These are phyloP conservation scores for Boehmeria nivea DNA, from an alignment of 306 rosid species.

Conservation along the genomic window DNA sequence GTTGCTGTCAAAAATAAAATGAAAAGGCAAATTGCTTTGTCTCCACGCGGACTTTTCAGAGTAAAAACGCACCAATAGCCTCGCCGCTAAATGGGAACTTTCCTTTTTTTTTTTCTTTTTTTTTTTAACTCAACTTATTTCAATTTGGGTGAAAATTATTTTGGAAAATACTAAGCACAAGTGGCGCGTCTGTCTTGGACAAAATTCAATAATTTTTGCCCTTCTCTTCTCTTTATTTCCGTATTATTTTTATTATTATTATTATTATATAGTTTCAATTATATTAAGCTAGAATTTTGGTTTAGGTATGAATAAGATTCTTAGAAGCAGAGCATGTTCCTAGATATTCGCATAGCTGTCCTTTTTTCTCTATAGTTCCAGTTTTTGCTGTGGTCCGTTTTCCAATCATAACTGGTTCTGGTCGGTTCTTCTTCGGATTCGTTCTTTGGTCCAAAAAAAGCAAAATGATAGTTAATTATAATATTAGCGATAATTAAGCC, in stretches of 20 bases:
- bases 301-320: background rate
- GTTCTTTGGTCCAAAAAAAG: background rate
- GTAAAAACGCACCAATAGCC: slow-evolving; percentile 5
- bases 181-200: no score
- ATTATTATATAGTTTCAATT: background rate
- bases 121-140: background rate
- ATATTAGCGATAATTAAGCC: background rate
- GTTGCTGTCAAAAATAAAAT: background rate
- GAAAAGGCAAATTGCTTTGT: background rate
- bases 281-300: background rate
- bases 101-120: background rate
- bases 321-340: slow-evolving; percentile 11
- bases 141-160: no score
- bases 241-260: background rate
- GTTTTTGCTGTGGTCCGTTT: slow-evolving; percentile 5
- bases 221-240: background rate
- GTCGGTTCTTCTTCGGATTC: slow-evolving; percentile 1
- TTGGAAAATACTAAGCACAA: no score
- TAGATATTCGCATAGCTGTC: slow-evolving; percentile 11
- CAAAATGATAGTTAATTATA: background rate
- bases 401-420: slow-evolving; percentile 5
- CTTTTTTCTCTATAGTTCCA: background rate
- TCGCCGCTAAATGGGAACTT: slow-evolving; percentile 1
- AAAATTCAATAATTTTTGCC: no score
- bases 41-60: slow-evolving; percentile 4